These are phyloP conservation scores for Ciborinia camelliae DNA, from an alignment of 2,329 filamentous ascomycete species.

Conservation along the genomic window DNA sequence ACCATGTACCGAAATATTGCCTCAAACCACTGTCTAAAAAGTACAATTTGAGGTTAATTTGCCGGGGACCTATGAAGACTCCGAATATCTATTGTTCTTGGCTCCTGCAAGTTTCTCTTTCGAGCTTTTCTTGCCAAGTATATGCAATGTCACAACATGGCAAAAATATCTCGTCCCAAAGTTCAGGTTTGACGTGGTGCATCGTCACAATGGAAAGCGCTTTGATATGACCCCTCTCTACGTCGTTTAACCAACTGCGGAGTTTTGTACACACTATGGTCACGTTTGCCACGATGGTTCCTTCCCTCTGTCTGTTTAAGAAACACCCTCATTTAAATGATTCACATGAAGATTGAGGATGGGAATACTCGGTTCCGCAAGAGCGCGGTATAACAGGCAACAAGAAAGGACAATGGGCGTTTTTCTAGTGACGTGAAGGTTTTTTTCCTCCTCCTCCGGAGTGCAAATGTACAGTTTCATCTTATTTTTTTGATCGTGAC, in stretches of 20 bases:
- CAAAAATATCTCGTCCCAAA: background rate
- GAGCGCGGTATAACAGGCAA: constrained; percentile 2
- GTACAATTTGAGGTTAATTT: background rate
- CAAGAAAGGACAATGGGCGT: constrained; percentile 3
- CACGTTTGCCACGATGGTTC: background rate
- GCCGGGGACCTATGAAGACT: background rate
- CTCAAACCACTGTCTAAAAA: background rate
- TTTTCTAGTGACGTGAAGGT: constrained; percentile 2
- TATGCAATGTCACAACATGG: background rate
- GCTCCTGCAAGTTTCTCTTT: no score
- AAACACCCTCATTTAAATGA: constrained; percentile 19
- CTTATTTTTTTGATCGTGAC: background rate
- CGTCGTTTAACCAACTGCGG: background rate
- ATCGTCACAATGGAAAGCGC: background rate
- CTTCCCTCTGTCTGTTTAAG: background rate
- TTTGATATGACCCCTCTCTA: background rate
- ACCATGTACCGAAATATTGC: background rate
- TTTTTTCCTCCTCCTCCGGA: background rate
- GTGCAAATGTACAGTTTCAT: background rate
- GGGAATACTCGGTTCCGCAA: background rate
- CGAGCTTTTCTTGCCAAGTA: background rate
- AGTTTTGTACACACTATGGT: background rate
- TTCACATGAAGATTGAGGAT: background rate
- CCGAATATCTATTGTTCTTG: background rate
- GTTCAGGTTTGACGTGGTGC: constrained; percentile 1